Conservation (phyloP, 2,329 filamentous ascomycete species). For the Sclerotinia nivalis region DNA sequence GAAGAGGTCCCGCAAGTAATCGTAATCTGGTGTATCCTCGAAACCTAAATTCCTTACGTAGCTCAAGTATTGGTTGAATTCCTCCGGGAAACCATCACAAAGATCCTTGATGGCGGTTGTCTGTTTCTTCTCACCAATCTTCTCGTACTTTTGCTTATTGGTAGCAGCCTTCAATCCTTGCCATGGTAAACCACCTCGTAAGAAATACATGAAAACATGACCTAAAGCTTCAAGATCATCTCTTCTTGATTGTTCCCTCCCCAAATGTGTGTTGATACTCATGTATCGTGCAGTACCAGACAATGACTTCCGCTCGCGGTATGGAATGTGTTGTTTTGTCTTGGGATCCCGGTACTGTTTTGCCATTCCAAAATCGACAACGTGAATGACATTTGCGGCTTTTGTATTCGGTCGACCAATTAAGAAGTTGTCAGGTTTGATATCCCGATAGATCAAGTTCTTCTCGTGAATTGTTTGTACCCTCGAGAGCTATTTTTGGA, state of each 20-base stretch:
- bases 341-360: constrained; percentile 99
- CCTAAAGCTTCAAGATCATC: constrained; percentile 90
- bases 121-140: constrained; percentile 99
- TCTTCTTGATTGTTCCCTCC: constrained; percentile 90
- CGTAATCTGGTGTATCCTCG: constrained; percentile 97
- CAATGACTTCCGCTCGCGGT: constrained; percentile 93
- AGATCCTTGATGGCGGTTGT: constrained; percentile 96
- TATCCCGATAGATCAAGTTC: constrained; percentile 98
- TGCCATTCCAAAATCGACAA: constrained; percentile 99
- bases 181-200: constrained; percentile 70
- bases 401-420: constrained; percentile 92
- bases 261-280: constrained; percentile 99
- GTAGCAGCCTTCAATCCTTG: constrained; percentile 72
- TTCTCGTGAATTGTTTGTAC: constrained; percentile 96
- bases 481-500: constrained; percentile 67
- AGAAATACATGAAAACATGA: constrained; percentile 74
- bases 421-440: constrained; percentile 99
- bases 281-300: constrained; percentile 97
- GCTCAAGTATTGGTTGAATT: constrained; percentile 96
- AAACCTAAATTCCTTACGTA: constrained; percentile 98
- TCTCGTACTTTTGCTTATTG: constrained; percentile 98
- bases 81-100: constrained; percentile 92
- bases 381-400: constrained; percentile 95
- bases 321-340: constrained; percentile 98
- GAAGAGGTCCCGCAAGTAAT: constrained; percentile 94